A percentile compares a stretch with the other conserved stretches of the same genome.
Evolutionary conservation across 108 stramenopile genomes (phyloP).

Genomic region (Nitzschia sp.): DNA sequence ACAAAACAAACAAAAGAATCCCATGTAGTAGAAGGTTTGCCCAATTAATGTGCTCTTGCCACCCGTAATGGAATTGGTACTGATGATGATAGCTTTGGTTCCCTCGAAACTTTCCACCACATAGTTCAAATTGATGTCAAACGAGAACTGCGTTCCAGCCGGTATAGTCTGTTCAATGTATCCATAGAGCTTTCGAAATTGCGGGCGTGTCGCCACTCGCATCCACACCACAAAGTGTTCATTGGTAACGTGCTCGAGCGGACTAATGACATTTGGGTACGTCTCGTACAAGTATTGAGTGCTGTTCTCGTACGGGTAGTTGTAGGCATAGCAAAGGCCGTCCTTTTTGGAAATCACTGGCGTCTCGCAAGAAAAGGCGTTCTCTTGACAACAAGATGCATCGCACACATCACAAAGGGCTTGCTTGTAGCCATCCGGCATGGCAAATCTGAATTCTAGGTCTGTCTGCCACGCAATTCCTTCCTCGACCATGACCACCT

Average conservation of each 20-base stretch:
- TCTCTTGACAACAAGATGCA: conserved; percentile 51
- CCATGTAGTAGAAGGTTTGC: conserved; percentile 79
- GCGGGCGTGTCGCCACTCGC: conserved; percentile 89
- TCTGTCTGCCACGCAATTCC: conserved; percentile 97
- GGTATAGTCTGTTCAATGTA: conserved; percentile 86
- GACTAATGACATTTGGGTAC: conserved; percentile 74
- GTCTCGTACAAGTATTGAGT: conserved; percentile 88
- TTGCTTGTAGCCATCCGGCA: conserved; percentile 74
- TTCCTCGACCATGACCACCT: conserved; percentile 67
- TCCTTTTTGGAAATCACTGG: conserved; percentile 55
- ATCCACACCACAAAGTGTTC: conserved; percentile 99
- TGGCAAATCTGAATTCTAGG: conserved; percentile 82
- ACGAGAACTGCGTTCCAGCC: conserved; percentile 60
- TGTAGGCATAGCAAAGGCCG: conserved; percentile 76
- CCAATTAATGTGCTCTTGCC: conserved; percentile 91
- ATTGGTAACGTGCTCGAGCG: conserved; percentile 90
- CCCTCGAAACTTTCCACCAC: conserved; percentile 85
- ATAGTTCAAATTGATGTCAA: conserved; percentile 86
- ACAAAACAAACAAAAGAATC: conserved; percentile 67
- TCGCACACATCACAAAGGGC: conserved; percentile 60
- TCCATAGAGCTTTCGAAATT: conserved; percentile 98
- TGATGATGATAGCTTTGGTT: conserved; percentile 84
- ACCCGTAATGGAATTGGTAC: conserved; percentile 84
- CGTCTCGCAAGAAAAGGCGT: conserved; percentile 60
- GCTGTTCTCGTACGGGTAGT: conserved; percentile 85